phyloP scores from a whole-genome alignment of 2,329 filamentous ascomycete species.

The Leptographium wingfieldii region DNA sequence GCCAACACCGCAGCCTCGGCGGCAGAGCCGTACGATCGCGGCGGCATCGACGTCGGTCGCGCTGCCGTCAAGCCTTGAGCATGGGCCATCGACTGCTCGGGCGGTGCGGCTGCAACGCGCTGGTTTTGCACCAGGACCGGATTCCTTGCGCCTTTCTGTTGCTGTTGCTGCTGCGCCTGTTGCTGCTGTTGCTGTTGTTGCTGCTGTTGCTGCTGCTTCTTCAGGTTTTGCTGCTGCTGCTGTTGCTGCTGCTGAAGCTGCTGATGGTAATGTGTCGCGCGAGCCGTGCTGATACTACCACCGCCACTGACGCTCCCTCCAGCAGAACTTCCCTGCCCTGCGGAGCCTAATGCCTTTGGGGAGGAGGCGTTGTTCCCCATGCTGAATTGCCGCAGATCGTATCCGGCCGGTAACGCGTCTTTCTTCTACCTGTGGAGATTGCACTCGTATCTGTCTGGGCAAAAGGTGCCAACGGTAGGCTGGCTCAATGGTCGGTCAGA shows the following conservation, averaged over 20 bases:
- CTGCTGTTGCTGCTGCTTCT: conserved; percentile 14
- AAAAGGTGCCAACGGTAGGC: neutral
- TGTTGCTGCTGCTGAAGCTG: conserved; percentile 19
- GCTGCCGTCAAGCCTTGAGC: conserved; percentile 39
- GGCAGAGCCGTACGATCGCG: neutral
- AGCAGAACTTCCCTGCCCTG: conserved; percentile 3
- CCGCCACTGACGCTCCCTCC: conserved; percentile 3
- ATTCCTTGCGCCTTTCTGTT: conserved; percentile 20
- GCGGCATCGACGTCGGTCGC: neutral
- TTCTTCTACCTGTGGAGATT: neutral
- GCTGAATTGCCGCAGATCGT: conserved; percentile 9
- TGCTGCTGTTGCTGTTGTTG: conserved; percentile 16
- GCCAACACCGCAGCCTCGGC: neutral
- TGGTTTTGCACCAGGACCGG: conserved; percentile 44
- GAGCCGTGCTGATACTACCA: conserved; percentile 18
- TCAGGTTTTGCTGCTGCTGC: conserved; percentile 11
- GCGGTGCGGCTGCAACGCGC: conserved; percentile 44
- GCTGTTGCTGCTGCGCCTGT: conserved; percentile 12
- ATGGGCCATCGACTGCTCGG: conserved; percentile 49
- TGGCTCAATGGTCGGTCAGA: neutral
- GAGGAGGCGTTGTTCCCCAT: conserved; percentile 35
- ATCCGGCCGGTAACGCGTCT: neutral
- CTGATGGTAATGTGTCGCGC: conserved; percentile 20
- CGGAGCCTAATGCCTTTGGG: conserved; percentile 23
- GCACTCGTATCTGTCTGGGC: neutral